Base-by-base conservation (phyloP, 202 grass and related monocot genomes). In the Hordeum pubiflorum region DNA sequence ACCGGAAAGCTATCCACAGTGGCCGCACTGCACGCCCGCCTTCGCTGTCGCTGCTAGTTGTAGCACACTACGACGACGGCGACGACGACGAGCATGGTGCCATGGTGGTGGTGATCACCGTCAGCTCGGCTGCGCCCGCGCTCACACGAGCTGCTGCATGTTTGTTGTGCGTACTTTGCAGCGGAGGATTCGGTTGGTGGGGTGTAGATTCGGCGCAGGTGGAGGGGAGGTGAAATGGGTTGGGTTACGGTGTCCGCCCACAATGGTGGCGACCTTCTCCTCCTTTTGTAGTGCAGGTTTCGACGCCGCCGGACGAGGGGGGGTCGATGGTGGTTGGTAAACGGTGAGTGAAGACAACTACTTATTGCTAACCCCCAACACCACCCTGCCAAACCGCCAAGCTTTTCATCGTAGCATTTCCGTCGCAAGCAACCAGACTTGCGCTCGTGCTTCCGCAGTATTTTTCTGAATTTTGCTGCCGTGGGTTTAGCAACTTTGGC, bases 101-200 rank as follows among this genome's bases (percentile, higher is more conserved):
- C 32, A 40, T 11, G 52, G 52, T 21, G 52, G 52, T 21, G 67
- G 79, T 32, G 55, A 81, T 58, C 64, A 27, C 9, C 52, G 58
- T n/a, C 63, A 59, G 18, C 66, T 72, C 10, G 71, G 9, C 10
- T 59, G 12, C 44, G 52, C 29, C 78, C 63, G 18, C 31, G 78
- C 52, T 44, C 33, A 12, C 78, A 36, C 39, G 36, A 27, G 22
- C 24, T 21, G 12, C 38, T 22, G 32, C 43, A 0, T 52, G 48
- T n/a, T 52, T n/a, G 5, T 7, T 52, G 48, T 52, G 48, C 48
- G 39, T 52, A 43, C 38, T 69, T 1, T n/a, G 36, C 23, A 9
- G 9, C 5, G 36, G 24, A 32, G 38, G 73, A 86, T 89, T 55
- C 48, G 74, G 78, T 85, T 82, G 72, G 78, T 89, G 82, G 52